Conservation (phyloP, 306 rosid genomes). For the Adenanthera pavonina region DNA sequence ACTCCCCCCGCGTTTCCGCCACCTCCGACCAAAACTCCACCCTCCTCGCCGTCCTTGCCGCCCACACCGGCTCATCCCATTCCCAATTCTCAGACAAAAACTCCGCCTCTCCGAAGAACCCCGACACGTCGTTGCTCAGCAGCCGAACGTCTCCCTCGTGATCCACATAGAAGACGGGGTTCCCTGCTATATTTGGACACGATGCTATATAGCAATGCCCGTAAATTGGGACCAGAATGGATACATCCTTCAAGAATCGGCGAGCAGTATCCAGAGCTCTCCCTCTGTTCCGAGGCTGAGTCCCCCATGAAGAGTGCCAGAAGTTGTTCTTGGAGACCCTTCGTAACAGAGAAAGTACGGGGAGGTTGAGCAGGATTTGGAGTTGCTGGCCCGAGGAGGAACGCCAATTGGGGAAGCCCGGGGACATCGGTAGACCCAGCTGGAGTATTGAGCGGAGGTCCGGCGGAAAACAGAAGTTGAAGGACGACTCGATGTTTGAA, state of each 20-base stretch:
- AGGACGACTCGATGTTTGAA: slow-evolving; percentile 51
- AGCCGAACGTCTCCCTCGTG: slow-evolving; percentile 50
- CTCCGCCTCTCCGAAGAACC: slow-evolving; percentile 59
- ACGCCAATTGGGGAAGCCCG: slow-evolving; percentile 89
- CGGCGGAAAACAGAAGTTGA: slow-evolving; percentile 73
- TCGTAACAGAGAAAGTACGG: slow-evolving; percentile 53
- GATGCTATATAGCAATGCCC: slow-evolving; percentile 66
- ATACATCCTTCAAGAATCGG: slow-evolving; percentile 43
- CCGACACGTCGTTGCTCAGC: slow-evolving; percentile 60
- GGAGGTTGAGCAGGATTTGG: slow-evolving; percentile 63
- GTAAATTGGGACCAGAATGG: slow-evolving; percentile 68
- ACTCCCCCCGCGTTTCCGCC: slow-evolving; percentile 46
- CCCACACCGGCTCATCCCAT: slow-evolving; percentile 68
- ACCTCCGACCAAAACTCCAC: slow-evolving; percentile 75
- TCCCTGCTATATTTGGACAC: slow-evolving; percentile 59
- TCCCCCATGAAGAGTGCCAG: slow-evolving; percentile 76
- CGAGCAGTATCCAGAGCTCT: slow-evolving; percentile 38
- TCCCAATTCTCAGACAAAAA: slow-evolving; percentile 27
- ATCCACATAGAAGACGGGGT: slow-evolving; percentile 68
- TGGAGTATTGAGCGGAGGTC: slow-evolving; percentile 82
- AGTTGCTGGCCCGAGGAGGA: slow-evolving; percentile 78
- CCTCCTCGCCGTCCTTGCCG: slow-evolving; percentile 56
- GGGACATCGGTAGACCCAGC: slow-evolving; percentile 70
- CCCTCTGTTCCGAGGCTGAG: slow-evolving; percentile 37
- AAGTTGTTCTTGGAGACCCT: slow-evolving; percentile 52